Base-by-base conservation (phyloP, 345 rosid genomes). In the Salix purpurea region DNA sequence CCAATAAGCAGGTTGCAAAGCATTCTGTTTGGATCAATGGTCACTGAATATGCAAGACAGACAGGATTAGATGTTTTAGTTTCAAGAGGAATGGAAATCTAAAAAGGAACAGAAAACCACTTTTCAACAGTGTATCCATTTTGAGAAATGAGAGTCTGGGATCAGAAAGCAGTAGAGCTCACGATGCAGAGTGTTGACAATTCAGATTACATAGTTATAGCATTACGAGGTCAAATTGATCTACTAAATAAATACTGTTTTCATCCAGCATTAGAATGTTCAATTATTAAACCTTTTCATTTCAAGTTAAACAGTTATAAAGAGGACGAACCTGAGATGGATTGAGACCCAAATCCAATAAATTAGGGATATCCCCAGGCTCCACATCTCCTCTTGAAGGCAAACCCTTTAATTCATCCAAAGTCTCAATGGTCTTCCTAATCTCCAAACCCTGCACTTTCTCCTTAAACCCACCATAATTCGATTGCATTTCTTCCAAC, bases 361-460 rank as follows among this genome's bases (percentile, higher is more conserved):
- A 85, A 48, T 97, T 82, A 67, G 99, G 99, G 78, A 94, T 85
- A 60, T 96, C 97, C 0, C 99, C 99, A 76, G 89, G 83, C 81
- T 92, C 97, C 6, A 96, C 96, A 76, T 96, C 98, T 71, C 99
- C 99, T 14, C 93, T 84, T 46, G 96, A 88, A 7, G 99, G 99
- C 80, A 88, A 36, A 37, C 91, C 93, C 85, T 94, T 96, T 76
- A 96, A 78, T 77, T 94, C 97, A 76, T 94, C 98, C 87, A 89
- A 79, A 2, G 90, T 90, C n/a, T 87, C 91, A 64, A 91, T 86
- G 0, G 96, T 89, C 87, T 94, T 90, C 91, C 99, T 90, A 77
- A 94, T 80, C 87, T 96, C 94, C 78, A 94, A 65, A 1, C 89
- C 86, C 83, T 87, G 84, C n/a, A 88, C 96, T 68, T 88, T 94